Conservation (phyloP, 1,284 basidiomycete species). For the Cystobasidium pallidum region DNA sequence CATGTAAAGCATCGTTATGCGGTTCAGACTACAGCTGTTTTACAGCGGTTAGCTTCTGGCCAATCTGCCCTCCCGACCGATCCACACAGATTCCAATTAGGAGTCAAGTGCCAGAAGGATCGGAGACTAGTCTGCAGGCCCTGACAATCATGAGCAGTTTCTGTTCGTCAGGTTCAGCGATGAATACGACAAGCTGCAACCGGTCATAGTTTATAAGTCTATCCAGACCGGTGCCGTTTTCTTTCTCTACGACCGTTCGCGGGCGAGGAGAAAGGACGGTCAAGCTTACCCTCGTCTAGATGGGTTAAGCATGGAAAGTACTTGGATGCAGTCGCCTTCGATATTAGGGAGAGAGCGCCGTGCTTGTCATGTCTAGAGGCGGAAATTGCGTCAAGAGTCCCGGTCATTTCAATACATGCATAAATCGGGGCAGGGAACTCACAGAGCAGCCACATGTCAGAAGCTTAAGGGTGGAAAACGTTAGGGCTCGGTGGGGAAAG, state of each 20-base stretch:
- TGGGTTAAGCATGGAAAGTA: conserved; percentile 24
- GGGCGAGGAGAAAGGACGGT: not conserved
- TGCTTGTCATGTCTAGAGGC: not conserved
- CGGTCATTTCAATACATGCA: not conserved
- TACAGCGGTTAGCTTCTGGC: not conserved
- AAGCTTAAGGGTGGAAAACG: not conserved
- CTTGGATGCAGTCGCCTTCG: not conserved
- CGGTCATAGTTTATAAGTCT: conserved; percentile 36
- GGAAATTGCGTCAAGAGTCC: not conserved
- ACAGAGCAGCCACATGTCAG: not conserved
- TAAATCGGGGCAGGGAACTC: not conserved
- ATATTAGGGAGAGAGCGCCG: not conserved
- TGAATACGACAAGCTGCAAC: conserved; percentile 15
- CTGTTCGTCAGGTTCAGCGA: conserved; percentile 4
- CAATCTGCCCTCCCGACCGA: not conserved
- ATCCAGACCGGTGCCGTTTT: conserved; percentile 18
- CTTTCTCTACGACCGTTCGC: not conserved
- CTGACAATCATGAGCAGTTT: not conserved
- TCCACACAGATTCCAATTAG: not conserved
- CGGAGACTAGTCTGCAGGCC: not conserved
- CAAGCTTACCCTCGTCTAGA: not conserved
- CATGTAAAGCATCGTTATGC: not conserved
- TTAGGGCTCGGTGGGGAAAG: not conserved
- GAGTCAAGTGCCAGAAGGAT: not conserved
- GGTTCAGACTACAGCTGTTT: not conserved